These are phyloP conservation scores for Epichloe bromicola DNA, from an alignment of 2,329 filamentous ascomycete species.

Conservation along the genomic window DNA sequence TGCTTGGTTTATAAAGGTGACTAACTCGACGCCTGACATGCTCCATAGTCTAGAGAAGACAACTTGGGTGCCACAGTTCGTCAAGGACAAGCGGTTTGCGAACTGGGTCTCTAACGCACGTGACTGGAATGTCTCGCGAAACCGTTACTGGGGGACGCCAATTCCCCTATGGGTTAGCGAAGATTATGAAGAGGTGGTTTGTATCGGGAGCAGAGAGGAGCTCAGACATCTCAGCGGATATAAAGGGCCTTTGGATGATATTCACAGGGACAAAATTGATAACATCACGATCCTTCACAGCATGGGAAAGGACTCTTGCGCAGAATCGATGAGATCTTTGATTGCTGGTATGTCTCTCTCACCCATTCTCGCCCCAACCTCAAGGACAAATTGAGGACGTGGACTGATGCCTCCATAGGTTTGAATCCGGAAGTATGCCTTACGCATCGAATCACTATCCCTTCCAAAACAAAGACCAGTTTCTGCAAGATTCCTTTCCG, in stretches of 20 bases:
- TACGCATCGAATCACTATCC: constrained; percentile 15
- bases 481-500: constrained; percentile 12
- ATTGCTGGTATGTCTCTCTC: constrained; percentile 13
- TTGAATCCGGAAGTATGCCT: constrained; percentile 16
- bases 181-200: constrained; percentile 14
- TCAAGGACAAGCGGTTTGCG: constrained; percentile 16
- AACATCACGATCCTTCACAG: constrained; percentile 14
- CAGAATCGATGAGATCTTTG: constrained; percentile 15
- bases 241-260: constrained; percentile 10
- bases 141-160: constrained; percentile 15
- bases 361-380: no score
- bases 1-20: constrained; percentile 16
- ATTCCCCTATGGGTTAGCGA: constrained; percentile 16
- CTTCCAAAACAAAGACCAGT: constrained; percentile 13
- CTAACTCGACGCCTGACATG: constrained; percentile 12
- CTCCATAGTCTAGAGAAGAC: constrained; percentile 13
- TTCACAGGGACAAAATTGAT: constrained; percentile 16
- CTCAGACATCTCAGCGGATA: constrained; percentile 14
- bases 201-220: constrained; percentile 13
- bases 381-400: background rate
- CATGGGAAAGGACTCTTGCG: constrained; percentile 11
- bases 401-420: constrained; percentile 4
- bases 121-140: constrained; percentile 14
- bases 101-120: constrained; percentile 14
- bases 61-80: constrained; percentile 13